phyloP scores from a whole-genome alignment of 75 land plant species.

The Azolla pinnata region DNA sequence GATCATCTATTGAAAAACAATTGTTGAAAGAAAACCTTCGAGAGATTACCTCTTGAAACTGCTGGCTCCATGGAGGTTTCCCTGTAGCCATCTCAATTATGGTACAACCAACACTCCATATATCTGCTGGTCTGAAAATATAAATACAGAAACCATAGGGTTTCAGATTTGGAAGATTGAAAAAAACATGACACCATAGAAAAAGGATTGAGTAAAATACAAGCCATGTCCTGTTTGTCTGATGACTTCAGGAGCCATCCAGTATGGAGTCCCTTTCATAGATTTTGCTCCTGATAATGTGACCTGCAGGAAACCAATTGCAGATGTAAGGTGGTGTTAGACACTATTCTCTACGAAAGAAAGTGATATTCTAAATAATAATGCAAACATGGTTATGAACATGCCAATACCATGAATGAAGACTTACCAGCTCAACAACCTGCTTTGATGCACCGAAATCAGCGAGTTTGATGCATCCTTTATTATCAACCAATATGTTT shows the following conservation, averaged over 20 bases:
- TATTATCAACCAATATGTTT: constrained; percentile 93
- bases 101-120: constrained; percentile 99
- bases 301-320: constrained; percentile 36
- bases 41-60: constrained; percentile 68
- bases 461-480: constrained; percentile 93
- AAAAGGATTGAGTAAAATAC: constrained; percentile 28
- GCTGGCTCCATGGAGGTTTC: constrained; percentile 98
- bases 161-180: background rate
- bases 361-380: background rate
- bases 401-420: background rate
- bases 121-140: constrained; percentile 74
- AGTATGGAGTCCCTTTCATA: constrained; percentile 98
- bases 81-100: constrained; percentile 99
- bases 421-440: constrained; percentile 76
- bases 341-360: too few relatives aligned
- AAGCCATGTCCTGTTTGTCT: constrained; percentile 83
- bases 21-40: too few relatives aligned
- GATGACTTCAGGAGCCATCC: constrained; percentile 99
- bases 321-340: background rate
- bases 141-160: background rate
- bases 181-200: background rate
- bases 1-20: too few relatives aligned
- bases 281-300: constrained; percentile 94
- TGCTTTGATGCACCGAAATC: constrained; percentile 99
- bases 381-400: background rate